Evolutionary conservation across 345 rosid genomes (phyloP), one percentile per base, ranked within the genome.

Genomic region (Pistacia integerrima): DNA sequence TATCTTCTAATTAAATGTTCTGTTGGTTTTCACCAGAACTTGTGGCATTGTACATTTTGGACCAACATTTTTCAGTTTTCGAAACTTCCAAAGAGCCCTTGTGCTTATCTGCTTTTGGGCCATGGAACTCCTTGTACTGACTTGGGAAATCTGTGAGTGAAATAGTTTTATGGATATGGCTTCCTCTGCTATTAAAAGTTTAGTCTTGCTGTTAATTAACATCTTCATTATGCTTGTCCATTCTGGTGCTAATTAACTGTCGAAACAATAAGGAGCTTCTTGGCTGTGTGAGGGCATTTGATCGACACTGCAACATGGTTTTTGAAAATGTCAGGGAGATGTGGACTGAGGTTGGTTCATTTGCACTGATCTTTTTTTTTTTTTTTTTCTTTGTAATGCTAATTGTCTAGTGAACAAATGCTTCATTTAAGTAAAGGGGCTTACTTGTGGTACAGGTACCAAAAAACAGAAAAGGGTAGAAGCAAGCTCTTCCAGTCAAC

Each of bases 221-320:
- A 49, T 44, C 51, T 1, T 59, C 14, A 1, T 38, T 2, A 46
- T n/a, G 5, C 9, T 5, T 30, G 62, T 52, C 20, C 30, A 44
- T 28, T 33, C 78, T 89, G 93, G 98, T 97, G n/a, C 83, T 97
- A 25, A 91, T 97, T 74, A 97, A 94, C 79, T 97, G 98, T 80
- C 90, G 96, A 17, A 91, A 89, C 88, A 91, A 91, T 79, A 87
- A 80, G 78, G 94, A 94, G 78, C 96, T 97, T 69, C 89, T 97
- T 10, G 99, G 97, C 1, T 87, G 98, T 16, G 99, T 97, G 16
- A 92, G 98, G 74, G 98, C 98, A 0, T 94, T 97, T 57, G 98
- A 94, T 78, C 80, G 97, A 11, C 99, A 97, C 77, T 94, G 98
- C 91, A 94, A 94, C 87, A 97, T 97, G 98, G 99, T 97, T 70